Conservation (phyloP, 2,329 filamentous ascomycete genomes). For the Clonostachys sp. region DNA sequence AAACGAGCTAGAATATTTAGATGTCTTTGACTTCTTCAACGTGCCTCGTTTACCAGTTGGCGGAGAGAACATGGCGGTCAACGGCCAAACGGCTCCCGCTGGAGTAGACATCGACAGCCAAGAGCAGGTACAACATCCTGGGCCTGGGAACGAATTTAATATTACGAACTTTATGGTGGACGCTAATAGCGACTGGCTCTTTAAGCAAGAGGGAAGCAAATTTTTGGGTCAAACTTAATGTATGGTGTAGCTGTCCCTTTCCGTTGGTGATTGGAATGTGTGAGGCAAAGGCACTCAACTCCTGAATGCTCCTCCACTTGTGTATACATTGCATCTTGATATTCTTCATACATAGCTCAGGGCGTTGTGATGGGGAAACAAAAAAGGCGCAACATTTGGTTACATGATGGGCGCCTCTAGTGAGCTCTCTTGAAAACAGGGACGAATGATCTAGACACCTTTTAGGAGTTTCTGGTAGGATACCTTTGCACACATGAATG, state of each 20-base stretch:
- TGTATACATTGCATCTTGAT: too few species aligned
- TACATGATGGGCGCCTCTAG: too few species aligned
- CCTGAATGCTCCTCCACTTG: neutral
- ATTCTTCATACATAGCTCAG: too few species aligned
- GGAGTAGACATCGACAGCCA: constrained; percentile 17
- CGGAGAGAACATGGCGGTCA: constrained; percentile 22
- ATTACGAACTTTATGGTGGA: constrained; percentile 77
- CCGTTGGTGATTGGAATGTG: too few species aligned
- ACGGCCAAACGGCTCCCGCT: constrained; percentile 7
- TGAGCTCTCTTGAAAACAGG: too few species aligned
- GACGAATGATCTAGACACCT: too few species aligned
- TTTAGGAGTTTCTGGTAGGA: too few species aligned
- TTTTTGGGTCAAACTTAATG: constrained; percentile 1
- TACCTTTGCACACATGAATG: too few species aligned
- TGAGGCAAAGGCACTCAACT: neutral
- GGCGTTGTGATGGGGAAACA: too few species aligned
- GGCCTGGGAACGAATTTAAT: constrained; percentile 59
- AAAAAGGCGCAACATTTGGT: too few species aligned
- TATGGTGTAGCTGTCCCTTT: neutral
- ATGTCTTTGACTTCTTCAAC: constrained; percentile 95
- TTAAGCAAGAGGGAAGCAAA: constrained; percentile 30
- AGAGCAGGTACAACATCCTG: constrained; percentile 19
- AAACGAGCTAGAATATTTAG: constrained; percentile 84
- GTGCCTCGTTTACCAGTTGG: constrained; percentile 66
- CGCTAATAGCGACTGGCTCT: constrained; percentile 71